A percentile compares a stretch with the other conserved stretches of the same genome.
Conservation (phyloP, 768 basidiomycete genomes). For the Mycena capillaripes region DNA sequence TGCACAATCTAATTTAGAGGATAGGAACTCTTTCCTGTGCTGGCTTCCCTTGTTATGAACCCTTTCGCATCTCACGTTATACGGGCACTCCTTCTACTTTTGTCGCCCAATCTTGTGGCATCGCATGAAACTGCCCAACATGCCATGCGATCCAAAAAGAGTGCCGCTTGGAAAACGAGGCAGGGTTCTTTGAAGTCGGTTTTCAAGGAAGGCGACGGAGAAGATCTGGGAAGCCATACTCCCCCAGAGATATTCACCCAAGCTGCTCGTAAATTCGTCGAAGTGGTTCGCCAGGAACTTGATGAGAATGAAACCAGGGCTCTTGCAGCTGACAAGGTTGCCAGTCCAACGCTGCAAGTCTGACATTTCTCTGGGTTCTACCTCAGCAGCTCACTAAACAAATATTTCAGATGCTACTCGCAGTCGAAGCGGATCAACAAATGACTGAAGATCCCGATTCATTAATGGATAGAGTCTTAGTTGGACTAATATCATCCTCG, state of each 20-base stretch:
- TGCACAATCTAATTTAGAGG: background rate
- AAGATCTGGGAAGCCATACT: constrained; percentile 40
- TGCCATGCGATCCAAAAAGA: constrained; percentile 86
- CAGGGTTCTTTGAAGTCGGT: constrained; percentile 89
- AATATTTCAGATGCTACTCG: constrained; percentile 76
- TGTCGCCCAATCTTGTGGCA: constrained; percentile 72
- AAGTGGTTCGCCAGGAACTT: constrained; percentile 64
- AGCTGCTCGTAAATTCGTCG: constrained; percentile 63
- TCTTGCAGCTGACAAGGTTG: constrained; percentile 80
- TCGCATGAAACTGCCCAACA: constrained; percentile 53
- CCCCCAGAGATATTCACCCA: constrained; percentile 65
- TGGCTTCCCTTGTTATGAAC: constrained; percentile 81
- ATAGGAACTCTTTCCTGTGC: constrained; percentile 78
- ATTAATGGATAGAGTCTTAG: constrained; percentile 85
- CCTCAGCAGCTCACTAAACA: background rate
- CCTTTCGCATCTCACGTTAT: constrained; percentile 94
- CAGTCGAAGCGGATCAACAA: constrained; percentile 81
- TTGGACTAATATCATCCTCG: constrained; percentile 77
- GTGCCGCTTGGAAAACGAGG: constrained; percentile 83
- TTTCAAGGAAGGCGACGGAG: constrained; percentile 62
- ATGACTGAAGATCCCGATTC: constrained; percentile 73
- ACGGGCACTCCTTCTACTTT: constrained; percentile 81
- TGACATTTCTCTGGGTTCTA: constrained; percentile 33
- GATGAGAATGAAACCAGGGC: constrained; percentile 83
- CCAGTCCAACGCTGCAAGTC: constrained; percentile 84